These are phyloP conservation scores for Tetracladium setigerum DNA, from an alignment of 495 filamentous ascomycete species.

Conservation along the genomic window DNA sequence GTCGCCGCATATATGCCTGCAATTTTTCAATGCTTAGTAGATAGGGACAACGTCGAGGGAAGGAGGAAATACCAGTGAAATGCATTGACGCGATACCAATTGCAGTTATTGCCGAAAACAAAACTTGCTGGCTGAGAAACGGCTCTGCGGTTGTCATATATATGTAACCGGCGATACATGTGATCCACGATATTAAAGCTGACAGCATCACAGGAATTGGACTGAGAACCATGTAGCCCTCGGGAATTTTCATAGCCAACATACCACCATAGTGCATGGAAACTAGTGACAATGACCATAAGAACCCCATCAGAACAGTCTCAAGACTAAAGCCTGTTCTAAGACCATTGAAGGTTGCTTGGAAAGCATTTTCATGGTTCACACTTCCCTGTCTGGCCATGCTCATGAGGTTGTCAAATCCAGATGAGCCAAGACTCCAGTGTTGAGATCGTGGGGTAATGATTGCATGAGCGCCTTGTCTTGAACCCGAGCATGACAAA, in stretches of 20 bases:
- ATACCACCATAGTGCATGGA: slow-evolving; percentile 25
- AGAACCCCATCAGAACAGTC: slow-evolving; percentile 19
- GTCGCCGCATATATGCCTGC: slow-evolving; percentile 22
- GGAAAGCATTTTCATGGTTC: slow-evolving; percentile 21
- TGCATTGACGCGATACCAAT: slow-evolving; percentile 22
- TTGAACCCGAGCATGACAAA: too few relatives aligned
- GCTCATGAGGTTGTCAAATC: slow-evolving; percentile 18
- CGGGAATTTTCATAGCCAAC: slow-evolving; percentile 17
- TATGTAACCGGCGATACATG: slow-evolving; percentile 21
- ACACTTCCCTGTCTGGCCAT: slow-evolving; percentile 15
- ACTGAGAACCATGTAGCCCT: slow-evolving; percentile 15
- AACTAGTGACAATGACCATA: slow-evolving; percentile 23
- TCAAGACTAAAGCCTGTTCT: slow-evolving; percentile 15
- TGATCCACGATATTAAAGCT: slow-evolving; percentile 19
- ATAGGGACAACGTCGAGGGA: not conserved
- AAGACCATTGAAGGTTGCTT: slow-evolving; percentile 20
- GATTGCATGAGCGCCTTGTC: too few relatives aligned
- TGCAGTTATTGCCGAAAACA: slow-evolving; percentile 19
- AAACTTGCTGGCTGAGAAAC: slow-evolving; percentile 18
- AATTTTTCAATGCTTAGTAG: not conserved
- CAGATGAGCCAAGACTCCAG: slow-evolving; percentile 10
- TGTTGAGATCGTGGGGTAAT: too few relatives aligned
- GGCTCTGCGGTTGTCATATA: slow-evolving; percentile 22
- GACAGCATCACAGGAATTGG: slow-evolving; percentile 16
- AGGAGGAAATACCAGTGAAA: slow-evolving; percentile 19